Percentiles rank a stretch among this genome's conserved stretches.
Evolutionary conservation across 2,329 filamentous ascomycete species (phyloP).

Genomic region (Hymenoscyphus linearis): DNA sequence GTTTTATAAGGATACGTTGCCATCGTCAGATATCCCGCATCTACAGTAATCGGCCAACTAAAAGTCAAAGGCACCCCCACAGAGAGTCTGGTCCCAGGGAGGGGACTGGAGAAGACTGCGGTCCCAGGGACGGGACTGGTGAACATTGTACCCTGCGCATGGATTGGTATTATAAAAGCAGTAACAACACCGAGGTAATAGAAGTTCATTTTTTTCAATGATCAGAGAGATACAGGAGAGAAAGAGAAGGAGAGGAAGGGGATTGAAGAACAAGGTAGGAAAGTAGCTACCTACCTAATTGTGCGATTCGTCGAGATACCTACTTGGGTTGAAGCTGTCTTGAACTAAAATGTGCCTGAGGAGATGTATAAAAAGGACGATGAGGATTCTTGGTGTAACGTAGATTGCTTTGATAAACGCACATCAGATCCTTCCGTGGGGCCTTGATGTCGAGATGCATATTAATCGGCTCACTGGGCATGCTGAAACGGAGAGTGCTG

Average conservation of each 20-base stretch:
- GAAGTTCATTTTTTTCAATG: neutral
- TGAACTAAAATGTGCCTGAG: neutral
- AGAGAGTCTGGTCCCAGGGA: neutral
- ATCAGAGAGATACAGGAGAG: neutral
- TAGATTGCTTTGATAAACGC: neutral
- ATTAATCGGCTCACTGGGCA: neutral
- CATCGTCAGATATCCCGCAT: neutral
- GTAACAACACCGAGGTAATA: neutral
- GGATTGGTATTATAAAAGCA: neutral
- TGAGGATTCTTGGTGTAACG: neutral
- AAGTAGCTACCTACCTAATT: neutral
- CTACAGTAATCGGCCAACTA: constrained; percentile 3
- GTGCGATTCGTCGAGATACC: neutral
- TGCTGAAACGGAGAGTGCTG: neutral
- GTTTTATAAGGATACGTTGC: neutral
- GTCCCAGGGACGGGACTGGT: neutral
- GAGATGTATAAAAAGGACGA: neutral
- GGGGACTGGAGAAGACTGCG: no score
- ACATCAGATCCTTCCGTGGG: neutral
- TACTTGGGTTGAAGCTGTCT: neutral
- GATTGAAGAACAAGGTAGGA: neutral
- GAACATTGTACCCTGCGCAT: neutral
- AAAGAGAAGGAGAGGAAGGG: neutral
- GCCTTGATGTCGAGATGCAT: neutral
- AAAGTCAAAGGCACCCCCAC: neutral